These are phyloP conservation scores for Cytospora chrysosperma DNA, from an alignment of 2,329 filamentous ascomycete genomes.

Conservation along the genomic window DNA sequence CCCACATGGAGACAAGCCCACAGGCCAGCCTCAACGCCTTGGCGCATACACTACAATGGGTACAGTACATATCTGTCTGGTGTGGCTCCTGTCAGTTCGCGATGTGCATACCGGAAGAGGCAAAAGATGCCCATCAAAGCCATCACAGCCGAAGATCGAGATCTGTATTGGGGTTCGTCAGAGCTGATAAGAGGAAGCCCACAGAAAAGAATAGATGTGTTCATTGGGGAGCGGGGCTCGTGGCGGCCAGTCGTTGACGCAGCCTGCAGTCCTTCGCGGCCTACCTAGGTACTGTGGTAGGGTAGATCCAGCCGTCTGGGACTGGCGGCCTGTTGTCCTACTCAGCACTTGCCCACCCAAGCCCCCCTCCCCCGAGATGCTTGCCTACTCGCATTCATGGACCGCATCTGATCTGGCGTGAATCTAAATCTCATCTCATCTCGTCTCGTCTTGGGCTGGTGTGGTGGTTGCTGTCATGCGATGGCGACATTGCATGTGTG, in stretches of 20 bases:
- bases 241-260: not conserved
- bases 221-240: not conserved
- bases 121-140: not conserved
- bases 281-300: no score
- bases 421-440: constrained; percentile 21
- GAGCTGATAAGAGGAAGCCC: not conserved
- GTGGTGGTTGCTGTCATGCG: not conserved
- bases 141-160: not conserved
- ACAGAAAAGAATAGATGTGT: not conserved
- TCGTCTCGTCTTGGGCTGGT: constrained; percentile 15
- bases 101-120: not conserved
- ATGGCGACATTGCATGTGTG: not conserved
- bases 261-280: not conserved
- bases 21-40: not conserved
- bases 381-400: not conserved
- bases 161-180: not conserved
- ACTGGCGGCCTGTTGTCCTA: not conserved
- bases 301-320: constrained; percentile 3
- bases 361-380: not conserved
- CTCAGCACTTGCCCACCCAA: not conserved
- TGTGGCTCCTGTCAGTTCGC: not conserved
- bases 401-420: constrained; percentile 3
- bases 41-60: no score
- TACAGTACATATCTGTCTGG: not conserved
- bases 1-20: constrained; percentile 1